Evolutionary conservation across 805 yeast species (phyloP).

Genomic region (Wickerhamiella australiensis): DNA sequence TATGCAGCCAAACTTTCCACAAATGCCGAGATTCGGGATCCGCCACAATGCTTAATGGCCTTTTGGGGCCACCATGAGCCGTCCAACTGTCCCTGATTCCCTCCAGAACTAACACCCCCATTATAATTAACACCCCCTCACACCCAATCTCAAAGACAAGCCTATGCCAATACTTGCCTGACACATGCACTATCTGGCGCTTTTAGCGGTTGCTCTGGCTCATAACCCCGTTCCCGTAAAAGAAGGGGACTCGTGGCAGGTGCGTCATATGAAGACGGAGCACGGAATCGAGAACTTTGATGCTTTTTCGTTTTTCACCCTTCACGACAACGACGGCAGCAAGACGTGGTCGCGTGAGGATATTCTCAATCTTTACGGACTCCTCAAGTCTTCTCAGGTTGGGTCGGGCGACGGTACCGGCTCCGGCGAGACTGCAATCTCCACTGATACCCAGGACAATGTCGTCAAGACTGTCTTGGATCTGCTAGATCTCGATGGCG

Average conservation of each 20-base stretch:
- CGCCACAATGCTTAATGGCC: too few species aligned
- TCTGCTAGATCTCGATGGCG: conserved; percentile 53
- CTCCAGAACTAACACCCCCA: too few species aligned
- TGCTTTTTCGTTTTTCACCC: conserved; percentile 58
- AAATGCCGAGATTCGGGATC: too few species aligned
- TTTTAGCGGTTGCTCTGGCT: conserved; percentile 12
- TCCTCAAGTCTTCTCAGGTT: conserved; percentile 54
- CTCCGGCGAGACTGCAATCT: conserved; percentile 52
- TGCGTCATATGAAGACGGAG: conserved; percentile 75
- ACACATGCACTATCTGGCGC: conserved; percentile 7
- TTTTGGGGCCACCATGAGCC: too few species aligned
- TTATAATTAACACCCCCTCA: too few species aligned
- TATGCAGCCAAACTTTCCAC: too few species aligned
- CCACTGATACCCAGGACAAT: conserved; percentile 40
- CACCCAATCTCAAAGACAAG: too few species aligned
- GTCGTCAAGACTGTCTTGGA: conserved; percentile 45
- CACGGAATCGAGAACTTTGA: conserved; percentile 68
- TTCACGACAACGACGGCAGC: conserved; percentile 54
- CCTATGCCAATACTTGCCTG: too few species aligned
- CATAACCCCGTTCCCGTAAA: conserved; percentile 13
- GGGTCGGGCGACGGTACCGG: conserved; percentile 93
- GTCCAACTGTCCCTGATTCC: too few species aligned
- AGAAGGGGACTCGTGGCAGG: conserved; percentile 28
- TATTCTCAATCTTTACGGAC: conserved; percentile 70
- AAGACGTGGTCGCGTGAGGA: conserved; percentile 53